phyloP scores from a whole-genome alignment of 2,329 filamentous ascomycete genomes.

The Cryphonectria carpinicola region DNA sequence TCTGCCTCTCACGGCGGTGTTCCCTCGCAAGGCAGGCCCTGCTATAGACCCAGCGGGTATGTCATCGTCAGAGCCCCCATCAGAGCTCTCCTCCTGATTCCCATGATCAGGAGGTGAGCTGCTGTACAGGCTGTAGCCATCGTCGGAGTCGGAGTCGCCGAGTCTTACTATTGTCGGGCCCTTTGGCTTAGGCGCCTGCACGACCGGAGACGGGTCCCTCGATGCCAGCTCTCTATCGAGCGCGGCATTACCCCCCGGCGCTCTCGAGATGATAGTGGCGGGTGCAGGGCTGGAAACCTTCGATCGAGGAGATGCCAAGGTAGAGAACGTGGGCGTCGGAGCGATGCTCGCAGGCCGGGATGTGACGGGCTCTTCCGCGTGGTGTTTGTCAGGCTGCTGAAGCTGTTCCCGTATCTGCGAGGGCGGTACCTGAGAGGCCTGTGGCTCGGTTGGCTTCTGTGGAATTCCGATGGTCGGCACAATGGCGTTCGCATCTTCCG shows the following conservation, averaged over 20 bases:
- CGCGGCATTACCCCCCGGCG: slow-evolving; percentile 11
- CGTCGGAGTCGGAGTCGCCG: slow-evolving; percentile 33
- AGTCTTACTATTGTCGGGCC: slow-evolving; percentile 42
- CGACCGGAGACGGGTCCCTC: slow-evolving; percentile 21
- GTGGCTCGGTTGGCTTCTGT: background rate
- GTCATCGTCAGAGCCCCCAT: slow-evolving; percentile 21
- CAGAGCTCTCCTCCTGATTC: slow-evolving; percentile 27
- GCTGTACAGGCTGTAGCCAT: slow-evolving; percentile 28
- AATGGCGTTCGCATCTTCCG: background rate
- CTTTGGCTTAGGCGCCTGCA: slow-evolving; percentile 25
- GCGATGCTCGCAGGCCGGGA: slow-evolving; percentile 27
- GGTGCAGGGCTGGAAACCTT: slow-evolving; percentile 9
- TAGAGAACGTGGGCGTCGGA: slow-evolving; percentile 13
- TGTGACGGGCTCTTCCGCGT: slow-evolving; percentile 31
- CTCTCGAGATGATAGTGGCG: slow-evolving; percentile 9
- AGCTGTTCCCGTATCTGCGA: background rate
- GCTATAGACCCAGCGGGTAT: slow-evolving; percentile 18
- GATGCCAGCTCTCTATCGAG: background rate
- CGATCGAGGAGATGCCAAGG: slow-evolving; percentile 17
- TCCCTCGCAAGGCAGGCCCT: slow-evolving; percentile 30
- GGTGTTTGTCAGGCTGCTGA: background rate
- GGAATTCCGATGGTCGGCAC: slow-evolving; percentile 1
- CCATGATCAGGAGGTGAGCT: slow-evolving; percentile 21
- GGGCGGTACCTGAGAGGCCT: background rate
- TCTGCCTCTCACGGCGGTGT: slow-evolving; percentile 20